Evolutionary conservation across 441 rosid genomes (phyloP).

Genomic region (Oxalis stricta): DNA sequence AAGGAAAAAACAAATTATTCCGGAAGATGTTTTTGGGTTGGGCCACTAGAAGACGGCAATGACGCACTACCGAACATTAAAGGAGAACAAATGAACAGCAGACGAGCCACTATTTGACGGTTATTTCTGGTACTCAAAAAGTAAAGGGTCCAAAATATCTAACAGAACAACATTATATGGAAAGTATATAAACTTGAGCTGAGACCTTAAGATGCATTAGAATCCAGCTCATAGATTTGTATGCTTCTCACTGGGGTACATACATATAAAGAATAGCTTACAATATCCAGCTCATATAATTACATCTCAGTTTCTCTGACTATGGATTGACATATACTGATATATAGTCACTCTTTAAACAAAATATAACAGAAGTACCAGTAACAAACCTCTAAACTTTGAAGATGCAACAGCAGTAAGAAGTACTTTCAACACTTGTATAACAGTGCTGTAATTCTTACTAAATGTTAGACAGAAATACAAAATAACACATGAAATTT

Average conservation of each 20-base stretch:
- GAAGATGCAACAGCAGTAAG: conserved; percentile 94
- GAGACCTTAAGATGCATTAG: not conserved
- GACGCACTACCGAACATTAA: too few relatives aligned
- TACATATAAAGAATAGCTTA: not conserved
- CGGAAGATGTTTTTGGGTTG: too few relatives aligned
- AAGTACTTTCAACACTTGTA: conserved; percentile 93
- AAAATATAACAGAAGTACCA: too few relatives aligned
- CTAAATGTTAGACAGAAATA: conserved; percentile 15
- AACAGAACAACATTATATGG: not conserved
- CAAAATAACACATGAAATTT: conserved; percentile 9
- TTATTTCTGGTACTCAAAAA: too few relatives aligned
- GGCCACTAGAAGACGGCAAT: too few relatives aligned
- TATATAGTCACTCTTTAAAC: conserved; percentile 8
- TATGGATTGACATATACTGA: not conserved
- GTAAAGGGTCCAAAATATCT: not conserved
- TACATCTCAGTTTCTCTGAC: too few relatives aligned
- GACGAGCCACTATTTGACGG: too few relatives aligned
- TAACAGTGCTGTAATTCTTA: conserved; percentile 64
- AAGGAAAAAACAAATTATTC: too few relatives aligned
- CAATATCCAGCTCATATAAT: not conserved
- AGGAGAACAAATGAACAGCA: too few relatives aligned
- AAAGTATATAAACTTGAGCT: not conserved
- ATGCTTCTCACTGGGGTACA: not conserved
- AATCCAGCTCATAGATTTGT: not conserved
- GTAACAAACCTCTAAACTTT: conserved; percentile 72